Evolutionary conservation across 169 alveolate genomes (phyloP).

Genomic region (Fabrea salina): DNA sequence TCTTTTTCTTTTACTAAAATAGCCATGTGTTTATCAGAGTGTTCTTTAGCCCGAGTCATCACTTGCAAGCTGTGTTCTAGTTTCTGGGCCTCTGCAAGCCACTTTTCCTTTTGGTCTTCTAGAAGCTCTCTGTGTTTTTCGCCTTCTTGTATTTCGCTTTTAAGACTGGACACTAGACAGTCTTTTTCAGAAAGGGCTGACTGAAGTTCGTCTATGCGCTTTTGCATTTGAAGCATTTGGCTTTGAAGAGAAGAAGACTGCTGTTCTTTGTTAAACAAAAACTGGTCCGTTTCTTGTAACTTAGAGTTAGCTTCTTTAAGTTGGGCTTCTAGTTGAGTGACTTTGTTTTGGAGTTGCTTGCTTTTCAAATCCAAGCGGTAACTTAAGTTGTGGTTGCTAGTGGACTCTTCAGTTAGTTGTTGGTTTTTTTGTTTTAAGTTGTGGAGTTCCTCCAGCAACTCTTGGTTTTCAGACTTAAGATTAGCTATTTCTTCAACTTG

Average conservation of each 20-base stretch:
- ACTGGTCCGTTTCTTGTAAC: background rate
- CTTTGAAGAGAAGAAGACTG: background rate
- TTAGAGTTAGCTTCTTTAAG: background rate
- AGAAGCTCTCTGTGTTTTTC: background rate
- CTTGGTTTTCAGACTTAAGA: background rate
- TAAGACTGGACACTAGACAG: background rate
- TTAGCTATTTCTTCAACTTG: slow-evolving; percentile 19
- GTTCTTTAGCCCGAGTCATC: background rate
- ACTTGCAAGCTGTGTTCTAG: background rate
- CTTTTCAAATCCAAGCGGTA: background rate
- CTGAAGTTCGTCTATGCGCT: background rate
- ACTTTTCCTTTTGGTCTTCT: background rate
- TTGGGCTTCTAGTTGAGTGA: background rate
- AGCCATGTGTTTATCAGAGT: slow-evolving; percentile 16
- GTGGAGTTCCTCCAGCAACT: background rate
- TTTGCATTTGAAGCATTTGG: too few species aligned
- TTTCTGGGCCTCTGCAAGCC: background rate
- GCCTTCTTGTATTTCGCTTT: background rate
- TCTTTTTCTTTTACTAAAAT: slow-evolving; percentile 26
- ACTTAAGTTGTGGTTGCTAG: background rate
- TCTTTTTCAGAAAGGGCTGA: background rate
- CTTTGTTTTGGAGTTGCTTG: background rate
- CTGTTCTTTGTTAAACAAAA: background rate
- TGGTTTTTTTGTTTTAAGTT: background rate
- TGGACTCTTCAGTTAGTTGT: background rate